A percentile compares a stretch with the other conserved stretches of the same genome.
Conservation (phyloP, 129 eudicot genomes). For the Deinandra increscens region DNA sequence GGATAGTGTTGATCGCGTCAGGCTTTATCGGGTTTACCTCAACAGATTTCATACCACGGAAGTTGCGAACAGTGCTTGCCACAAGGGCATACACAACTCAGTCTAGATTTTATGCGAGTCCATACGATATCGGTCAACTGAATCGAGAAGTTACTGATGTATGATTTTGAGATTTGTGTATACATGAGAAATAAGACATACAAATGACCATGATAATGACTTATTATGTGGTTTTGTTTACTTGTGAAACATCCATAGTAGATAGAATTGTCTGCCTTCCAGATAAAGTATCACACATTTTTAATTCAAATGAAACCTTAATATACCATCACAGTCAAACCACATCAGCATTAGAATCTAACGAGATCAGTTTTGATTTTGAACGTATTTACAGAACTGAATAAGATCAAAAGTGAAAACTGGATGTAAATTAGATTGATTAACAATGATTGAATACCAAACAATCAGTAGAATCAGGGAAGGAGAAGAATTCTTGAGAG, state of each 20-base stretch:
- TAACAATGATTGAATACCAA: too few species aligned
- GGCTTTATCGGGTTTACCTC: conserved; percentile 21
- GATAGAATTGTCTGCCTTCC: too few species aligned
- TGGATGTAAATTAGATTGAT: too few species aligned
- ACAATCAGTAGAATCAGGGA: too few species aligned
- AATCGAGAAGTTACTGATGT: neutral
- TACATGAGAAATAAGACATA: neutral
- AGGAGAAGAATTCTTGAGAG: too few species aligned
- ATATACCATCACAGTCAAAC: too few species aligned
- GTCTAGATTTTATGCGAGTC: conserved; percentile 12
- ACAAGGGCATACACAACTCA: conserved; percentile 20
- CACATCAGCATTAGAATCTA: too few species aligned
- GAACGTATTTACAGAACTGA: too few species aligned
- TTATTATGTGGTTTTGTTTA: conserved; percentile 11
- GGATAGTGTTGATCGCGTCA: conserved; percentile 25
- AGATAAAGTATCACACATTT: too few species aligned
- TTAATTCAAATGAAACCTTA: too few species aligned
- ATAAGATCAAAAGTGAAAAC: too few species aligned
- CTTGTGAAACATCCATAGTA: neutral
- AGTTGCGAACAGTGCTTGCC: conserved; percentile 20
- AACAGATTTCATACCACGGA: conserved; percentile 42
- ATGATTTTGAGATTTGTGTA: conserved; percentile 12
- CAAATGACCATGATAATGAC: neutral
- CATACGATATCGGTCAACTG: conserved; percentile 16
- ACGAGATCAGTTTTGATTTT: too few species aligned